Base-by-base conservation (phyloP, 305 asterid species). In the Plantago lanceolata region DNA sequence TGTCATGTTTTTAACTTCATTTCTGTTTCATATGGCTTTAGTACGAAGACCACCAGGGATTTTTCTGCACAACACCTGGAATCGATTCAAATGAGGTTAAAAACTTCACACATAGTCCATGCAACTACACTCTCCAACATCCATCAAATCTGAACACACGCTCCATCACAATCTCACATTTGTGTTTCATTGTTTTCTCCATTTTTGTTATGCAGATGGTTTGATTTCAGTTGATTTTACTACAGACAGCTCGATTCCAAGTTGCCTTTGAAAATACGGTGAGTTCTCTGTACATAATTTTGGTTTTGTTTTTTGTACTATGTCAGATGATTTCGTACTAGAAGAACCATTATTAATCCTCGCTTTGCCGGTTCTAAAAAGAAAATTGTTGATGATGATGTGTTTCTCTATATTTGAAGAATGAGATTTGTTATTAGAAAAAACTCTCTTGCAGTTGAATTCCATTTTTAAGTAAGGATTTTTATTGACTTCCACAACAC, bases 61-160 rank as follows among this genome's bases (percentile, higher is more conserved):
- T 94, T 90, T 68, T 94, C 69, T 94, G 99, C 85, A 85, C 99
- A 2, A 71, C 85, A 7, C 99, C 97, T 1, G 97, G 97, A 43
- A 78, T 88, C 64, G 83, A 86, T 61, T 65, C 82, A 19, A 81
- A 78, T 1, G 97, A 90, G 75, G 78, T 94, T 33, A 72, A 31
- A 65, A 94, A 88, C 35, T 84, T 76, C 89, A 88, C 88, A 1
- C 71, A 88, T 44, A 70, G 81, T 40, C 95, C 96, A 40, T 94
- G 99, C 87, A 94, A 88, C 64, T 94, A 94, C 79, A 90, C 96
- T 35, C 85, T 94, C 2, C 93, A 83, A 48, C 96, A 73, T 43
- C 97, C 97, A 48, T 84, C 93, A 17, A 94, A 94, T 69, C 82
- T 94, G 73, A 94, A 94, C 78, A 63, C 72, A 26, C 97, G 97